These are phyloP conservation scores for Aspergillus nomiae DNA, from an alignment of 2,329 filamentous ascomycete genomes.

Conservation along the genomic window DNA sequence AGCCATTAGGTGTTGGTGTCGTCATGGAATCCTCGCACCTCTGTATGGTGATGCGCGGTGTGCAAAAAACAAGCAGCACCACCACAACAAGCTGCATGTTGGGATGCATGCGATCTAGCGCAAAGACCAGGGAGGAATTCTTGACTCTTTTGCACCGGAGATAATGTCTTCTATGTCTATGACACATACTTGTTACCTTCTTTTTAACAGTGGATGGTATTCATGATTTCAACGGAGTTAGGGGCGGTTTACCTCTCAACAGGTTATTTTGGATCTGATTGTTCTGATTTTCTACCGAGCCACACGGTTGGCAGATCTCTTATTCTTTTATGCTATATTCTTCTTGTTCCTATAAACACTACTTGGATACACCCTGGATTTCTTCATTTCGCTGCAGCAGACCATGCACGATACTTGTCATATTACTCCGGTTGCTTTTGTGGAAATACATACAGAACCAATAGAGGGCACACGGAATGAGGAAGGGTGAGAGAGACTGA, in stretches of 20 bases:
- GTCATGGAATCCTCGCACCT: conserved; percentile 97
- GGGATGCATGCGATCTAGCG: conserved; percentile 89
- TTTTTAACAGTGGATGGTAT: conserved; percentile 28
- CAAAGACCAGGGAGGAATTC: conserved; percentile 95
- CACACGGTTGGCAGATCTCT: conserved; percentile 4
- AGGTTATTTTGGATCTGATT: conserved; percentile 34
- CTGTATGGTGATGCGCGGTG: conserved; percentile 99
- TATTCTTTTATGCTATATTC: conserved; percentile 14
- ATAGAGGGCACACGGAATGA: not conserved
- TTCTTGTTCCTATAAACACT: not conserved
- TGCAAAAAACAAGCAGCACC: conserved; percentile 82
- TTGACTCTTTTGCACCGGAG: conserved; percentile 72
- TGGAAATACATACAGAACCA: not conserved
- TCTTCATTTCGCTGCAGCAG: not conserved
- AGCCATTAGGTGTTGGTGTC: conserved; percentile 92
- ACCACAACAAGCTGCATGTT: conserved; percentile 97
- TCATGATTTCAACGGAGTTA: conserved; percentile 37
- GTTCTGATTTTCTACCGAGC: conserved; percentile 17
- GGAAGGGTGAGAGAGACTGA: not conserved
- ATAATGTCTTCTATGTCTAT: conserved; percentile 29
- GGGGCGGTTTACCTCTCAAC: conserved; percentile 43
- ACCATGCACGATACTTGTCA: not conserved
- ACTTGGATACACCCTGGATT: not conserved
- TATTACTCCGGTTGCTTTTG: not conserved
- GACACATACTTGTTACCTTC: conserved; percentile 20